These are phyloP conservation scores for Lasiosphaeria hispida DNA, from an alignment of 495 filamentous ascomycete genomes.

Conservation along the genomic window DNA sequence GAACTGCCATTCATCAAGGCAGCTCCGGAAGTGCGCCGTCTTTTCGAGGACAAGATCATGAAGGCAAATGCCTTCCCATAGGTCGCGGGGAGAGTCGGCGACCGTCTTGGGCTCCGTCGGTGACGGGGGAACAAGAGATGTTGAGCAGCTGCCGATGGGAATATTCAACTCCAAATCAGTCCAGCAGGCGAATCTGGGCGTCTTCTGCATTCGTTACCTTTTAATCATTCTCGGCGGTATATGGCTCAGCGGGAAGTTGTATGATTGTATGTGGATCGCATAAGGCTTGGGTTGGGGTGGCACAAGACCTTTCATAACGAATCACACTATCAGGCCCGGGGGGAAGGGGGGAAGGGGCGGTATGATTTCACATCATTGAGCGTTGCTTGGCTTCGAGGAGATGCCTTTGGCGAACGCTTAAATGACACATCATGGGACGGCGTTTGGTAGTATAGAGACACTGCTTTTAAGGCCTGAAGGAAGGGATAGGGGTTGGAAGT, in stretches of 20 bases:
- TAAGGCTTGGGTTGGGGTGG: too few species aligned
- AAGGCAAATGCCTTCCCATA: conserved; percentile 20
- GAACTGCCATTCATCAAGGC: conserved; percentile 88
- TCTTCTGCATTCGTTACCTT: too few species aligned
- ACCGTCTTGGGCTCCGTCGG: background rate
- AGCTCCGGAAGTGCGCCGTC: conserved; percentile 67
- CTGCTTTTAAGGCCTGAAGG: conserved; percentile 6
- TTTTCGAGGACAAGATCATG: conserved; percentile 10
- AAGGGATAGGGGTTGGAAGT: background rate
- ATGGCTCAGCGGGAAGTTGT: too few species aligned
- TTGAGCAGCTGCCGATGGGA: background rate
- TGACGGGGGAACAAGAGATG: background rate
- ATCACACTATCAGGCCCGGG: background rate
- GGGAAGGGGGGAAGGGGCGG: background rate
- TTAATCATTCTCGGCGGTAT: too few species aligned
- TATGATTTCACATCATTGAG: conserved; percentile 9
- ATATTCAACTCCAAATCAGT: too few species aligned
- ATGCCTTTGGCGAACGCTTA: conserved; percentile 11
- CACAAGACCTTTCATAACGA: background rate
- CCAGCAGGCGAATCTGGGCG: too few species aligned
- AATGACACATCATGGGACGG: conserved; percentile 22
- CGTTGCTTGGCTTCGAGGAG: conserved; percentile 8
- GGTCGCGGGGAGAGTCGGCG: conserved; percentile 40
- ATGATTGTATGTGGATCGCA: too few species aligned
- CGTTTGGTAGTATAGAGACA: conserved; percentile 18